phyloP scores from a whole-genome alignment of 306 rosid genomes.

The Carpinus fangiana region DNA sequence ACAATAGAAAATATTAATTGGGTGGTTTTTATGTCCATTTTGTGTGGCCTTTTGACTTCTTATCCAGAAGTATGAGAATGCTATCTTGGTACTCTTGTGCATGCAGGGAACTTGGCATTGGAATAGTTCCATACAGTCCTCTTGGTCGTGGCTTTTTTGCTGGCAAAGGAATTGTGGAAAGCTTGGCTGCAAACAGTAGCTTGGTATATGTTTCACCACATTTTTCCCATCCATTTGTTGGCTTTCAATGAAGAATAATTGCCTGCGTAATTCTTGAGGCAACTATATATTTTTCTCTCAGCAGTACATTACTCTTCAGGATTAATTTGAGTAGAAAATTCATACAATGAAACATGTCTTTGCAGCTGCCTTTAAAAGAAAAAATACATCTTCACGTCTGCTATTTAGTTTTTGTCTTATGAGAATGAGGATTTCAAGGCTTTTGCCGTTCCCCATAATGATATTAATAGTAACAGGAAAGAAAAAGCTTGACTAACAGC shows the following conservation, averaged over 20 bases:
- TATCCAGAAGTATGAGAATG: background rate
- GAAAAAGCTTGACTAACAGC: background rate
- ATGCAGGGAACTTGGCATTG: slow-evolving; percentile 81
- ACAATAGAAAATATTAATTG: background rate
- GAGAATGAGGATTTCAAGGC: too few species aligned
- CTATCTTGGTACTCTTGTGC: background rate
- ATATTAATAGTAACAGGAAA: background rate
- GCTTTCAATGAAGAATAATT: background rate
- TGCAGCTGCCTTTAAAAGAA: too few species aligned
- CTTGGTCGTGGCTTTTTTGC: slow-evolving; percentile 82
- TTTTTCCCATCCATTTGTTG: background rate
- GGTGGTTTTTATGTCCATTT: background rate
- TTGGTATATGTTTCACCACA: slow-evolving; percentile 38
- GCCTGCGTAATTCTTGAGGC: background rate
- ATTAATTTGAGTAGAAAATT: background rate
- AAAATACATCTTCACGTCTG: background rate
- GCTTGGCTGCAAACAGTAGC: slow-evolving; percentile 33
- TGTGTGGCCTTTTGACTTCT: background rate
- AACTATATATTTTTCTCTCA: background rate
- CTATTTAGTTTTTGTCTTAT: background rate
- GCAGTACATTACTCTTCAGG: background rate
- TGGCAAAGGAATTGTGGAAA: slow-evolving; percentile 64
- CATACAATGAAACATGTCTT: background rate
- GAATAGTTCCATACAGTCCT: slow-evolving; percentile 79
- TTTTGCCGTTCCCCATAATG: background rate